Percentiles rank a stretch among this genome's conserved stretches.
phyloP scores from a whole-genome alignment of 164 flowering plant genomes.

The Kingdonia uniflora region DNA sequence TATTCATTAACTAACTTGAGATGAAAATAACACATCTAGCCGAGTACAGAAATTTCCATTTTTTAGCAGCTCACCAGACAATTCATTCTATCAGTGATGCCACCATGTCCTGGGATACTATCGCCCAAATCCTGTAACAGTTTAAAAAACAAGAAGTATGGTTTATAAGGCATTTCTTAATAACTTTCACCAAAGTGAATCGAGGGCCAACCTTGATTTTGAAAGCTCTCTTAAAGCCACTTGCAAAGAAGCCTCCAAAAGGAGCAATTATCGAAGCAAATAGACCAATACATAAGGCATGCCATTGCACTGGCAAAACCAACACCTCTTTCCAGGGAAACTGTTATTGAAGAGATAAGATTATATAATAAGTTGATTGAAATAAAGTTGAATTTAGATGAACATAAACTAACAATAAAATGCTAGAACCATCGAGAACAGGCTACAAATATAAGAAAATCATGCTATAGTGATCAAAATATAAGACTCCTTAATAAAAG shows the following conservation, averaged over 20 bases:
- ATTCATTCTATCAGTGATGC: slow-evolving; percentile 98
- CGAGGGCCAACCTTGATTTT: slow-evolving; percentile 63
- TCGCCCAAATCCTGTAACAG: slow-evolving; percentile 86
- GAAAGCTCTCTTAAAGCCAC: slow-evolving; percentile 96
- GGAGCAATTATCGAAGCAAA: slow-evolving; percentile 98
- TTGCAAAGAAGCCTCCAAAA: slow-evolving; percentile 98
- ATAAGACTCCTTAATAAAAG: no score
- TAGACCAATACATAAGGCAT: slow-evolving; percentile 71
- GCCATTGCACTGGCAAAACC: slow-evolving; percentile 91
- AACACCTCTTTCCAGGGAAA: slow-evolving; percentile 74
- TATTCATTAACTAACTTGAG: background rate
- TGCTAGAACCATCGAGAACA: no score
- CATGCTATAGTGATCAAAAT: no score
- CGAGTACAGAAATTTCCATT: background rate
- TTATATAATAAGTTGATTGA: no score
- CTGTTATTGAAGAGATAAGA: slow-evolving; percentile 27
- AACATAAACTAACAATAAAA: no score
- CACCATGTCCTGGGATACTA: slow-evolving; percentile 99
- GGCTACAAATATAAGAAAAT: no score
- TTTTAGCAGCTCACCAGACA: slow-evolving; percentile 60
- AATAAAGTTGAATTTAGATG: no score
- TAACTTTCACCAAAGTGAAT: background rate
- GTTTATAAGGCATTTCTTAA: background rate
- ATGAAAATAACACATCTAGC: background rate
- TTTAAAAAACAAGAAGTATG: background rate